Evolutionary conservation across 805 yeast genomes (phyloP), one percentile per base, ranked within the genome.

Genomic region (Ogataea pilisensis): DNA sequence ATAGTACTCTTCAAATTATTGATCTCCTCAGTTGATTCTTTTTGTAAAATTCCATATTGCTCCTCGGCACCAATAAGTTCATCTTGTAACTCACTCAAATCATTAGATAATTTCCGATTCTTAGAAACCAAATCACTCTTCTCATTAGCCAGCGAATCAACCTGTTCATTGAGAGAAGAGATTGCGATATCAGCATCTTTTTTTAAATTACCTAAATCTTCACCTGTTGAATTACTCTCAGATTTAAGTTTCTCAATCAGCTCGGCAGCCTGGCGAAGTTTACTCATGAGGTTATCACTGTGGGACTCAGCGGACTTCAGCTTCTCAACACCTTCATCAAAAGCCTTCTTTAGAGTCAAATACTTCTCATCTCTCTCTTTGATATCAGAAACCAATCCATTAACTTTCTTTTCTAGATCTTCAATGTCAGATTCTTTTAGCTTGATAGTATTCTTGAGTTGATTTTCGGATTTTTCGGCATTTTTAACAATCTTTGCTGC

Each of bases 1-100:
- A 65, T 46, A 25, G 58, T 57, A 4, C 52, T 44, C 2, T 76
- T 75, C 14, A 77, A 54, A 1, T 47, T 46, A 3, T 51, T 46
- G 17, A 48, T 34, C 20, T 58, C 55, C 11, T 43, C 48, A 4
- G 46, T 19, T 3, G 55, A 38, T 31, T 55, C 54, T 7, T 46
- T 46, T 37, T 56, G 55, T 7, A 57, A 27, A 3, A 35, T 28
- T 13, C 51, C 43, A 29, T 50, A 50, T 17, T 48, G 49, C 17
- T 55, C 54, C 26, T 42, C 49, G 3, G 54, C 46, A 8, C 48
- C 39, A 17, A 50, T 53, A 22, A 56, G 34, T 16, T 55, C 54
- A 17, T 55, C 49, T 24, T 54, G 49, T 16, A 52, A 34, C 0
- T 37, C 28, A 4, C 39, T 41, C 6, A 43, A 20, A 22, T 49